A percentile compares a stretch with the other conserved stretches of the same genome.
Evolutionary conservation across 2,329 filamentous ascomycete species (phyloP).

Genomic region (Geosmithia flava): DNA sequence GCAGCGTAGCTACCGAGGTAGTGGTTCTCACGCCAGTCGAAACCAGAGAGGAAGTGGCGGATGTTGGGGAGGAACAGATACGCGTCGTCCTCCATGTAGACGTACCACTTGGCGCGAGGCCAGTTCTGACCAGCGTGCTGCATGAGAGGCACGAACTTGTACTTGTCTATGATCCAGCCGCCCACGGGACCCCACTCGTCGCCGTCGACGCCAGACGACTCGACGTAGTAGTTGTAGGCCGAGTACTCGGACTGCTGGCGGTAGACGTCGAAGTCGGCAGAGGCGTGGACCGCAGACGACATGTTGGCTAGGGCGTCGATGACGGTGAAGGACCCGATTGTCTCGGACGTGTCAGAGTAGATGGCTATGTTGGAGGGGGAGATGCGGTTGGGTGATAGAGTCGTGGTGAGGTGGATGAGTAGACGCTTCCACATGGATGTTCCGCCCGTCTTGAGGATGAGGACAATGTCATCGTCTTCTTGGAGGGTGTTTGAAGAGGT

Average conservation of each 20-base stretch:
- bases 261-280: conserved; percentile 11
- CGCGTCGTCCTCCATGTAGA: conserved; percentile 13
- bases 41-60: conserved; percentile 6
- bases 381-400: conserved; percentile 5
- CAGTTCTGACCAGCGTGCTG: conserved; percentile 11
- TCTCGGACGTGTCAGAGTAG: conserved; percentile 10
- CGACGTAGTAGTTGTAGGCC: conserved; percentile 10
- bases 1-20: conserved; percentile 11
- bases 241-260: conserved; percentile 10
- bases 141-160: conserved; percentile 12
- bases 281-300: conserved; percentile 5
- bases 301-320: conserved; percentile 11
- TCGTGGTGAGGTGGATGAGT: conserved; percentile 10
- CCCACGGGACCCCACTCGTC: conserved; percentile 11
- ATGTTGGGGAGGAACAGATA: conserved; percentile 11
- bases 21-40: conserved; percentile 9
- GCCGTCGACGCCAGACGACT: conserved; percentile 8
- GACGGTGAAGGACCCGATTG: conserved; percentile 8
- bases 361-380: conserved; percentile 7
- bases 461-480: conserved; percentile 8
- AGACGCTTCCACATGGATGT: conserved; percentile 12
- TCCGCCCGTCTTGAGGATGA: conserved; percentile 12
- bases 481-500: background rate
- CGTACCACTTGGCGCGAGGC: conserved; percentile 12
- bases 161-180: conserved; percentile 14